A percentile compares a stretch with the other conserved stretches of the same genome.
These are phyloP conservation scores for Psidium friedrichsthalianum DNA, from an alignment of 345 rosid species.

Conservation along the genomic window DNA sequence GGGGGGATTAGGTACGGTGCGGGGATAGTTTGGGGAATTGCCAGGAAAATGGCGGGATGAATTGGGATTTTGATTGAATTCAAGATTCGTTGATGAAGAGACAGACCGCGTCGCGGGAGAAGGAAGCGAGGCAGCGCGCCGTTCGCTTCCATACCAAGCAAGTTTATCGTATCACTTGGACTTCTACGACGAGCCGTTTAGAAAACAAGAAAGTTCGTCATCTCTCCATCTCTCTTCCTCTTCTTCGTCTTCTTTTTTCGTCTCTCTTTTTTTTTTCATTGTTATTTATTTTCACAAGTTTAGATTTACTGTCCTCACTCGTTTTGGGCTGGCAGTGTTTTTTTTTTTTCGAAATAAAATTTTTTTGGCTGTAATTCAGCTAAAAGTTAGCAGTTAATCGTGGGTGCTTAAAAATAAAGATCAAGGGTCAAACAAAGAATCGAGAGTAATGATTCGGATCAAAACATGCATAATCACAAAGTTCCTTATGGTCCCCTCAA, in stretches of 20 bases:
- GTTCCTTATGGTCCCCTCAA: not conserved
- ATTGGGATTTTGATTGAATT: not conserved
- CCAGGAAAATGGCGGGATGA: conserved; percentile 4
- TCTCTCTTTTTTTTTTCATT: no score
- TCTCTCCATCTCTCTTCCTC: no score
- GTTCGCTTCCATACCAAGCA: not conserved
- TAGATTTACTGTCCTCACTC: no score
- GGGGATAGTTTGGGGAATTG: not conserved
- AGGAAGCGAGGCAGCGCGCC: not conserved
- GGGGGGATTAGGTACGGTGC: not conserved
- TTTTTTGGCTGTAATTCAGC: not conserved
- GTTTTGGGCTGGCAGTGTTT: no score
- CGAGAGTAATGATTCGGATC: not conserved
- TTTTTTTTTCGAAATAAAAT: not conserved
- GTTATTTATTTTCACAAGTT: no score
- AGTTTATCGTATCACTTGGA: not conserved
- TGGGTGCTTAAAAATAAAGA: not conserved
- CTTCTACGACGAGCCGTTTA: not conserved
- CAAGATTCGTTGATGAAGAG: not conserved
- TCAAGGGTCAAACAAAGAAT: not conserved
- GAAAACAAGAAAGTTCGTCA: no score
- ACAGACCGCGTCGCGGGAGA: not conserved
- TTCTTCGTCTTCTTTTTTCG: no score
- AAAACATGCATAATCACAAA: not conserved
- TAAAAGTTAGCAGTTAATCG: not conserved